Evolutionary conservation across 371 early-diverging fungal species (phyloP).

Genomic region (Syncephalastrum racemosum): DNA sequence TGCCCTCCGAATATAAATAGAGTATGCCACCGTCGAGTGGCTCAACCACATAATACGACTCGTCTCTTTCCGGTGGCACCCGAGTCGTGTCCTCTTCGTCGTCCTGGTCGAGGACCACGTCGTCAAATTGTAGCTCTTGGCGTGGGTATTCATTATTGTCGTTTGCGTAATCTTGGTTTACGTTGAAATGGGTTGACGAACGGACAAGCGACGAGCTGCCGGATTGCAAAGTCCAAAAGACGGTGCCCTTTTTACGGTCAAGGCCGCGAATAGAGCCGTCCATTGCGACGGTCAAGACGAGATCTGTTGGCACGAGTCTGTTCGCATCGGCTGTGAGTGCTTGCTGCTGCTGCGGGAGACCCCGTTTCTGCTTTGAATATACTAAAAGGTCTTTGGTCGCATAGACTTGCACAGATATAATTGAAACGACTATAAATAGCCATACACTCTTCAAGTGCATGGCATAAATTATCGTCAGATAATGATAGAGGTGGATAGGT

Average conservation of each 20-base stretch:
- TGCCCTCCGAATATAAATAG: slow-evolving; percentile 62
- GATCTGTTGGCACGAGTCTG: slow-evolving; percentile 23
- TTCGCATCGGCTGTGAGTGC: too few relatives aligned
- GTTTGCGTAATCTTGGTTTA: too few relatives aligned
- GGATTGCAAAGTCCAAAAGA: slow-evolving; percentile 41
- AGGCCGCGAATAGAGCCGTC: slow-evolving; percentile 50
- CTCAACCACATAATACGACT: slow-evolving; percentile 71
- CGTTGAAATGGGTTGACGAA: slow-evolving; percentile 21
- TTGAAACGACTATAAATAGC: too few relatives aligned
- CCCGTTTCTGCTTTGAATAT: too few relatives aligned
- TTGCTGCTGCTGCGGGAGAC: too few relatives aligned
- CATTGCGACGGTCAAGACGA: slow-evolving; percentile 37
- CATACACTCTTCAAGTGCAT: too few relatives aligned
- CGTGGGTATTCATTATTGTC: too few relatives aligned
- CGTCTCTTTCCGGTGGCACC: not conserved
- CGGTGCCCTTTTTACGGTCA: slow-evolving; percentile 32
- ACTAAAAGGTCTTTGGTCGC: too few relatives aligned
- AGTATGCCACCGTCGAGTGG: slow-evolving; percentile 75
- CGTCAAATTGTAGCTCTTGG: slow-evolving; percentile 1
- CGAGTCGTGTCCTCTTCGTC: slow-evolving; percentile 7
- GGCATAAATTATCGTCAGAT: too few relatives aligned
- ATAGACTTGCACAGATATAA: too few relatives aligned
- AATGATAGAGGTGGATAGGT: not conserved
- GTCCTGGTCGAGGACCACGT: slow-evolving; percentile 4
- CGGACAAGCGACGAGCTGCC: slow-evolving; percentile 33